Evolutionary conservation across 2,329 filamentous ascomycete species (phyloP).

Genomic region (Mariannaea sp.): DNA sequence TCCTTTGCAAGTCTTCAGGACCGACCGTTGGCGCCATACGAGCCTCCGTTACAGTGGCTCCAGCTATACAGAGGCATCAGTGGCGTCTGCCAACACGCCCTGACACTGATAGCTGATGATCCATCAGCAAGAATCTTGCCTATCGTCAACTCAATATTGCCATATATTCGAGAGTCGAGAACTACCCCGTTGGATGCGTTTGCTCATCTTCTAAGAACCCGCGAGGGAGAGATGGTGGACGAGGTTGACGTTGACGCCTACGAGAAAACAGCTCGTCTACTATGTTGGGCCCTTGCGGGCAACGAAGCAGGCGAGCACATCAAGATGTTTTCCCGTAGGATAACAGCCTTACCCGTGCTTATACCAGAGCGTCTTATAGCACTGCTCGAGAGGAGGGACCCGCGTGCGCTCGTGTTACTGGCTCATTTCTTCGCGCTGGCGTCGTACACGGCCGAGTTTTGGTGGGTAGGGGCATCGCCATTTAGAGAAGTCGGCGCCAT

Average conservation of each 20-base stretch:
- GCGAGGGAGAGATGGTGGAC: slow-evolving; percentile 6
- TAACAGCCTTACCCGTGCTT: slow-evolving; percentile 28
- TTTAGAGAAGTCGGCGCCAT: slow-evolving; percentile 11
- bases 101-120: slow-evolving; percentile 19
- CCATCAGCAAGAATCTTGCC: slow-evolving; percentile 21
- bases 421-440: slow-evolving; percentile 33
- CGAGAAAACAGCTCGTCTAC: slow-evolving; percentile 20
- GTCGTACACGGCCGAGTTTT: slow-evolving; percentile 14
- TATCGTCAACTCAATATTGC: slow-evolving; percentile 15
- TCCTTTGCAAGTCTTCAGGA: slow-evolving; percentile 27
- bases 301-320: slow-evolving; percentile 19
- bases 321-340: slow-evolving; percentile 22
- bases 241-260: slow-evolving; percentile 24
- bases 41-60: slow-evolving; percentile 34
- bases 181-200: slow-evolving; percentile 15
- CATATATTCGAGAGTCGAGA: slow-evolving; percentile 8
- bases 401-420: slow-evolving; percentile 32
- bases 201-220: slow-evolving; percentile 16
- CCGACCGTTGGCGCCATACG: slow-evolving; percentile 27
- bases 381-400: slow-evolving; percentile 23
- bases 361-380: slow-evolving; percentile 24
- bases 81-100: slow-evolving; percentile 22
- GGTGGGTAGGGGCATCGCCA: slow-evolving; percentile 21
- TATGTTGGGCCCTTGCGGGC: slow-evolving; percentile 26
- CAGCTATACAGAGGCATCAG: slow-evolving; percentile 31